Evolutionary conservation across 176 grass and related monocot genomes (phyloP).

Genomic region (Raddia distichophylla): DNA sequence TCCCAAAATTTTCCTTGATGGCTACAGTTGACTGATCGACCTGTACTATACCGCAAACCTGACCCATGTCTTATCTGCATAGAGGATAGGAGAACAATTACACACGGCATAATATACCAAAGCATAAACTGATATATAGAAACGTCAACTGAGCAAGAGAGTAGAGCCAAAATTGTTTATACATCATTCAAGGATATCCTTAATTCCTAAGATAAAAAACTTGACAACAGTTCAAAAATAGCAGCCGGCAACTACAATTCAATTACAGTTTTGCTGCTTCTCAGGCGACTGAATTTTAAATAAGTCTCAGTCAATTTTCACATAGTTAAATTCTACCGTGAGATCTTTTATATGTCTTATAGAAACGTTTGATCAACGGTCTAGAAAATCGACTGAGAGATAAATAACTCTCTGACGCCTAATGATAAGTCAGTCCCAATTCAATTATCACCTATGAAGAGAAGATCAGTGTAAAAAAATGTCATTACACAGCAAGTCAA

Average conservation of each 20-base stretch:
- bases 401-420: too few relatives aligned
- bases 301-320: too few relatives aligned
- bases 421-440: neutral
- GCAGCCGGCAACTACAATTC: neutral
- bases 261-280: neutral
- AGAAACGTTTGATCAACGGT: too few relatives aligned
- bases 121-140: conserved; percentile 8
- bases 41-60: conserved; percentile 51
- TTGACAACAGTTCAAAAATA: conserved; percentile 3
- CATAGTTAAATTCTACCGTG: too few relatives aligned
- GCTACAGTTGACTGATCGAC: conserved; percentile 79
- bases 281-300: too few relatives aligned
- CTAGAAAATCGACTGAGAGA: too few relatives aligned
- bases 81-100: conserved; percentile 21
- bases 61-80: conserved; percentile 64
- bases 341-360: too few relatives aligned
- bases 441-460: neutral
- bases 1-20: conserved; percentile 76
- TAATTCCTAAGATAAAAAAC: neutral
- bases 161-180: conserved; percentile 29
- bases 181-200: conserved; percentile 17
- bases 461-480: neutral
- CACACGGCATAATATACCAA: neutral
- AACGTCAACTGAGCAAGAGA: neutral
- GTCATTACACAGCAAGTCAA: neutral